Base-by-base conservation (phyloP, 768 basidiomycete species). In the Tricholoma flavovirens region DNA sequence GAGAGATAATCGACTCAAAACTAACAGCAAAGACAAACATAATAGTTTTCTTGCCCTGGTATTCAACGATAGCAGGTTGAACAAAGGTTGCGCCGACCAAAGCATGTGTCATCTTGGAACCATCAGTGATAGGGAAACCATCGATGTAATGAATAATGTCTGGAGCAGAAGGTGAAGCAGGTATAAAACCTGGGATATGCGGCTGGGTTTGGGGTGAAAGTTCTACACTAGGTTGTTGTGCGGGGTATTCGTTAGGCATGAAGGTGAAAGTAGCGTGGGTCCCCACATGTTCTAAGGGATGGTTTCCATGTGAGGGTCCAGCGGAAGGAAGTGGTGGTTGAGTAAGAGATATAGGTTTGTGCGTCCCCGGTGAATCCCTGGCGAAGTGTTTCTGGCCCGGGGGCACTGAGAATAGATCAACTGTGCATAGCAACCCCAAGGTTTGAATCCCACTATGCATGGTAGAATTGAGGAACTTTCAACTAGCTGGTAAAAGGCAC, bases 401-500 rank as follows among this genome's bases (percentile, higher is more conserved):
- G 10, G 77, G 74, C 7, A 88, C 79, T 4, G 84, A 85, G 59
- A 88, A 88, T 15, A 92, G 74, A 69, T 91, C 90, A 38, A 88
- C 87, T 2, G 84, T 87, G 68, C 90, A 90, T 14, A 92, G 66
- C 11, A 90, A 74, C 2, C 89, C 90, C 29, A 82, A 75, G n/a
- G 74, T 74, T 54, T 84, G 80, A 45, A 86, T 68, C 40, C 81
- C 78, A 42, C 88, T 89, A 40, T 30, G 26, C 15, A 30, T 22
- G 14, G 24, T 21, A 54, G 24, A 55, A 42, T 48, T 30, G 61
- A 52, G 54, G 22, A 54, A 57, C 45, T 55, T n/a, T n/a, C n/a
- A n/a, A n/a, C n/a, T n/a, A n/a, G n/a, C n/a, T n/a, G n/a, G n/a
- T 21, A 24, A 52, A 6, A 11, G 17, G 19, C 30, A 52, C 40